These are phyloP conservation scores for Rhodotorula mucilaginosa DNA, from an alignment of 1,284 basidiomycete genomes.

Conservation along the genomic window DNA sequence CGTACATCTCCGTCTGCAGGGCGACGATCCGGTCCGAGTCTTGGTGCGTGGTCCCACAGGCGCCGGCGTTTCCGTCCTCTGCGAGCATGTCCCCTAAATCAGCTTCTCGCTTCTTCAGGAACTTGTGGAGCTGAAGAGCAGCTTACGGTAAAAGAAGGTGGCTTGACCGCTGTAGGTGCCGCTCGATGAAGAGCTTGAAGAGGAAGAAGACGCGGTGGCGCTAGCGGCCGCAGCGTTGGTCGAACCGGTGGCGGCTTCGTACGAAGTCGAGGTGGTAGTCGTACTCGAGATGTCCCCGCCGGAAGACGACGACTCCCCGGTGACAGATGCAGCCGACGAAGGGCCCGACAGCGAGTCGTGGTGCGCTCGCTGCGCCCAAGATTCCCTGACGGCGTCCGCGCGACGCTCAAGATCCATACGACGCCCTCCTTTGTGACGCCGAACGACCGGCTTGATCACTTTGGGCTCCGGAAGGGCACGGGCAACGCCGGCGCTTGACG, in stretches of 20 bases:
- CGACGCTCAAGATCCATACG: constrained; percentile 1
- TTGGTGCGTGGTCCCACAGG: constrained; percentile 66
- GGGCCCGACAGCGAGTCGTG: background rate
- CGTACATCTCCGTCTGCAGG: constrained; percentile 50
- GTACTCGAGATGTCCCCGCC: background rate
- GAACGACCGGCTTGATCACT: constrained; percentile 3
- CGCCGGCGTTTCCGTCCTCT: constrained; percentile 43
- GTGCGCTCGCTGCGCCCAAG: background rate
- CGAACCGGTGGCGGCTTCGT: too few relatives aligned
- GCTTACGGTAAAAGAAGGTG: constrained; percentile 60
- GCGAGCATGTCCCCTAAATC: background rate
- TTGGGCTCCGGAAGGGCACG: background rate
- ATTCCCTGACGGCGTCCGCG: background rate
- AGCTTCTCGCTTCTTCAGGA: background rate
- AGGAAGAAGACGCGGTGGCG: constrained; percentile 11
- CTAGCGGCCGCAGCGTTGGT: too few relatives aligned
- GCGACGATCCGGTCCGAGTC: constrained; percentile 71
- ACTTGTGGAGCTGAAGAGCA: background rate
- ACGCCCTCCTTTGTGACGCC: constrained; percentile 7
- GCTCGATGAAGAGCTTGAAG: constrained; percentile 3
- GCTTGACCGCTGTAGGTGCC: constrained; percentile 49
- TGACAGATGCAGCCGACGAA: background rate
- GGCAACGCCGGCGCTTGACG: background rate
- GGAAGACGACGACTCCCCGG: background rate
- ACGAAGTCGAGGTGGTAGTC: constrained; percentile 21